Evolutionary conservation across 371 early-diverging fungal species (phyloP), one percentile per base, ranked within the genome.

Genomic region (Mucor mucedo): DNA sequence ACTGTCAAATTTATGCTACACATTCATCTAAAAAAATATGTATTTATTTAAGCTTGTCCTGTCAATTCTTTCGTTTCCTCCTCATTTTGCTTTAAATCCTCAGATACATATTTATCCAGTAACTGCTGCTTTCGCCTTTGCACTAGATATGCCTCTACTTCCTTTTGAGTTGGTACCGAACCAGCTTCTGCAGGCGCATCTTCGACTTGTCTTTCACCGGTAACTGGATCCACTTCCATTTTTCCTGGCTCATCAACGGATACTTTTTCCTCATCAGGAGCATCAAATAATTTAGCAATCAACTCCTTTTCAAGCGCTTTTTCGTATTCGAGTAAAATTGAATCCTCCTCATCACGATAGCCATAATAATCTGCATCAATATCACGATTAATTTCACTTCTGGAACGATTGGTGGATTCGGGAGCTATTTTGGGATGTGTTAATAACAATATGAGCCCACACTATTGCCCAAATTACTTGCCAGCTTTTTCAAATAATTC

Each of bases 331-430:
- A 96, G 63, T 49, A 97, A 73, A 30, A 76, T 71, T 2, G 89
- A 94, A 70, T 95, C 95, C 32, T 95, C 95, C 74, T 97, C 97
- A 71, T 96, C 96, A 32, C 93, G 84, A 70, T 95, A 98, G 28
- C 98, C 97, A 68, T 92, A 98, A 75, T 98, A 98, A 63, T 95
- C 95, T 1, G 96, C 95, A 70, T 97, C 97, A 13, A 95, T 89
- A 48, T 90, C 83, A 52, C 85, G 83, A 60, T 89, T 84, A 59
- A 98, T 76, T 32, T 95, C 96, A 13, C 78, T 80, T 65, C 89
- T 75, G 30, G 87, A 82, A 38, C 88, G 84, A 49, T 82, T 72
- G 55, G 56, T 70, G 5, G 73, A 73, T 55, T 73, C 74, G 8
- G 73, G 63, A 6, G 70, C 77, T 66, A 55, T 21, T 21, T 21